These are phyloP conservation scores for Verbascum thapsus DNA, from an alignment of 257 asterid species.

Conservation along the genomic window DNA sequence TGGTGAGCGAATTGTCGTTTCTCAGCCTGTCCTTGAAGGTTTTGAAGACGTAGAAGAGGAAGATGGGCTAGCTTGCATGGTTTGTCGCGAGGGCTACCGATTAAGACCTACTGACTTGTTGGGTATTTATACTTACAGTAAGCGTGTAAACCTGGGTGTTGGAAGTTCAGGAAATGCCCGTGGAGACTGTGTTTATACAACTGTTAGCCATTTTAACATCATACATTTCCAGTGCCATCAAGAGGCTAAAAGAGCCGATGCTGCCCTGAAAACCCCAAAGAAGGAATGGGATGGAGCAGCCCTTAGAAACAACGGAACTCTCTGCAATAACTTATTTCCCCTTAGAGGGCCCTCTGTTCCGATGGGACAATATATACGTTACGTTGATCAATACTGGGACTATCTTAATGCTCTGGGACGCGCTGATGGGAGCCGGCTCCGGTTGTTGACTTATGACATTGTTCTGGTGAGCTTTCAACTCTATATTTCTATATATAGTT, in stretches of 20 bases:
- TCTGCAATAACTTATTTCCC: constrained; percentile 91
- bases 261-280: constrained; percentile 83
- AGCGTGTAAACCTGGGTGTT: constrained; percentile 90
- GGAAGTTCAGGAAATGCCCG: constrained; percentile 88
- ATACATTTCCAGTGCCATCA: constrained; percentile 99
- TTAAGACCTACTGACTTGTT: constrained; percentile 84
- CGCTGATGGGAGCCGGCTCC: constrained; percentile 94
- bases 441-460: constrained; percentile 85
- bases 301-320: constrained; percentile 90
- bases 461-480: constrained; percentile 69
- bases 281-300: constrained; percentile 99
- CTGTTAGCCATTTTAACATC: constrained; percentile 97
- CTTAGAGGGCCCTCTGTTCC: constrained; percentile 88
- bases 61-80: constrained; percentile 98
- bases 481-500: constrained; percentile 13
- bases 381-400: constrained; percentile 98
- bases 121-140: constrained; percentile 90
- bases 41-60: constrained; percentile 93
- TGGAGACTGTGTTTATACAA: constrained; percentile 95
- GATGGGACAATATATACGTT: constrained; percentile 74
- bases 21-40: constrained; percentile 88
- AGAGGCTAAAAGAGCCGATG: constrained; percentile 98
- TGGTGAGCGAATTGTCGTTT: constrained; percentile 87
- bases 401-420: constrained; percentile 92
- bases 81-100: constrained; percentile 93